Conservation (phyloP, 164 flowering plant genomes). For the Macadamia tetraphylla region DNA sequence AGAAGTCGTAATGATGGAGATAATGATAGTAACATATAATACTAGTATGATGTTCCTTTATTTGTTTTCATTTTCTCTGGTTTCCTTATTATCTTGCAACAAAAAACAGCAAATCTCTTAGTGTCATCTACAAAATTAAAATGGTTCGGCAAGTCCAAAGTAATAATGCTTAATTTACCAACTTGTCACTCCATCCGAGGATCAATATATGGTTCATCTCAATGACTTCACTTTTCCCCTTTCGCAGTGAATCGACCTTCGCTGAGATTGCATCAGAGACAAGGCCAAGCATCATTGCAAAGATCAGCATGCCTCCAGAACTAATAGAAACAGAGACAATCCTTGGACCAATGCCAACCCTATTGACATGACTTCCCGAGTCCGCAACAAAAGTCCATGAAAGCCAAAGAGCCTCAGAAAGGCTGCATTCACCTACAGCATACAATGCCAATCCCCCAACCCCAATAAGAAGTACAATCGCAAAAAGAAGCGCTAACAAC, state of each 20-base stretch:
- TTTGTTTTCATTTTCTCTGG: no score
- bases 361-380: slow-evolving; percentile 92
- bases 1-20: no score
- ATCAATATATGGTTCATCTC: slow-evolving; percentile 80
- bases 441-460: slow-evolving; percentile 90
- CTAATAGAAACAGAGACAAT: slow-evolving; percentile 84
- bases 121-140: no score
- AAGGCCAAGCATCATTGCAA: slow-evolving; percentile 98
- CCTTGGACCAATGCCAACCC: slow-evolving; percentile 73
- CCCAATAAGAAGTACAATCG: slow-evolving; percentile 80
- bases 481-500: slow-evolving; percentile 84
- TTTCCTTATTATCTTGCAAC: no score
- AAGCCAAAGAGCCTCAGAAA: slow-evolving; percentile 86
- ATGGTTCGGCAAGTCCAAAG: no score
- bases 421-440: slow-evolving; percentile 72
- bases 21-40: no score
- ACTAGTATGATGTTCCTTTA: no score
- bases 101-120: no score
- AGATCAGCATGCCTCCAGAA: slow-evolving; percentile 92
- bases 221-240: slow-evolving; percentile 95
- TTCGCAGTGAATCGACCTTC: slow-evolving; percentile 83
- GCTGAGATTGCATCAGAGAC: slow-evolving; percentile 96
- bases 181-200: slow-evolving; percentile 98
- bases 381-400: slow-evolving; percentile 94
- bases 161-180: slow-evolving; percentile 40